Base-by-base conservation (phyloP, 768 basidiomycete genomes). In the Calvatia gigantea region DNA sequence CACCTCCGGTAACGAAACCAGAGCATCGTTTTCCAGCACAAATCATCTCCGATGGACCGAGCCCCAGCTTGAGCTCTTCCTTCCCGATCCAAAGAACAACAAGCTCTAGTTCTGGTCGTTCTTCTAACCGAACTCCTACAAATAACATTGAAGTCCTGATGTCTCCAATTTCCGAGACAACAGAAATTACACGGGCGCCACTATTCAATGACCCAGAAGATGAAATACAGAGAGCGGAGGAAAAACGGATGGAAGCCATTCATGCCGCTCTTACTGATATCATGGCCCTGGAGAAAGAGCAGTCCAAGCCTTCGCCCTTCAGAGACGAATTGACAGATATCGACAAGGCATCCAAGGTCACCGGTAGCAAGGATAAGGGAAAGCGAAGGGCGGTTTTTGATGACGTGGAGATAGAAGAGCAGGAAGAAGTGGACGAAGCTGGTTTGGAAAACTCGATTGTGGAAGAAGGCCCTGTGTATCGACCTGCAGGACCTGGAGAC, bases 241-340 rank as follows among this genome's bases (percentile, higher is more conserved):
- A 88, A 49, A 80, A 88, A 61, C 79, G 93, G 35, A 97, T 98
- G 84, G 93, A 94, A 63, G 95, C 96, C 2, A 97, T 98, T 17
- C 94, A 94, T 63, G 94, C 94, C 6, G 97, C 97, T 3, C 75
- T 99, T 59, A 94, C 91, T 8, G 92, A 96, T 66, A 98, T 99
- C 67, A 94, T 99, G 64, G 92, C 93, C 2, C 76, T 88, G 37
- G 91, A 96, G 59, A 78, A 85, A 35, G 78, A 70, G 38, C 48
- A 42, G 17, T 46, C 53, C 12, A 39, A 51, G 31, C 50, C 58
- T 19, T 33, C 50, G 25, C 43, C 59, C 17, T 65, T 62, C 48
- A 57, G 58, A 17, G 60, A 60, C 21, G 44, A 28, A 15, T 42
- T 50, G 37, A 46, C 31, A 5, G 59, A 63, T 19, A 54, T 51